Base-by-base conservation (phyloP, 805 yeast species). In the Wickerhamiella siamensis region DNA sequence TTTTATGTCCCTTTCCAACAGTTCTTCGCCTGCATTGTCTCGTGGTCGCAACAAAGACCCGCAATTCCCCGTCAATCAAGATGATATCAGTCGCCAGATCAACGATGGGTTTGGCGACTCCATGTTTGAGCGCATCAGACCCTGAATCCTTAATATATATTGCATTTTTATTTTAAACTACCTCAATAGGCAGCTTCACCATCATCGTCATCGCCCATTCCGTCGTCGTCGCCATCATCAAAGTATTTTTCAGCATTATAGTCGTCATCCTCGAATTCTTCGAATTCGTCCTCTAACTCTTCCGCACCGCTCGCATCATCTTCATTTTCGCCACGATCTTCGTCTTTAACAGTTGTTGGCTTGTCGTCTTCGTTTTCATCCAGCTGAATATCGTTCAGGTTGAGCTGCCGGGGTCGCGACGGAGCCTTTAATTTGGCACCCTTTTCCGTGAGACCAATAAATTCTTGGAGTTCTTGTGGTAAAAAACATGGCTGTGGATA, bases 191-290 rank as follows among this genome's bases (percentile, higher is more conserved):
- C 83, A 3, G 83, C 84, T 56, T 78, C 83, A 42, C 70, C 78
- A 42, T 51, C 63, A 36, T 71, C 79, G n/a, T 70, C 83, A 27
- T 64, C 77, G 39, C 69, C 79, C 31, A 68, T 77, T 17, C 66
- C 74, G 32, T 59, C 66, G 40, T 57, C 68, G 33, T 71, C 77
- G 40, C 75, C 79, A 47, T 78, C 83, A 35, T 79, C 86, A 53
- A 79, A 79, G 60, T 79, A 79, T 58, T 74, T 75, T 51, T 79
- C 88, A 6, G 88, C 88, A 52, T 79, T 79, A 53, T 79, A 79
- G 56, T 78, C 84, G 53, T 77, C 83, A 50, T 79, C 86, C 20
- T 79, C 84, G 43, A 78, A 80, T 48, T 77, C 84, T 46, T 60
- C 64, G 46, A 77, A 82, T 47, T 78, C 84, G 51, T 78, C 83